Percentiles rank a stretch among this genome's conserved stretches.
Evolutionary conservation across 805 yeast genomes (phyloP).

Genomic region (Starmerella vaccinii): DNA sequence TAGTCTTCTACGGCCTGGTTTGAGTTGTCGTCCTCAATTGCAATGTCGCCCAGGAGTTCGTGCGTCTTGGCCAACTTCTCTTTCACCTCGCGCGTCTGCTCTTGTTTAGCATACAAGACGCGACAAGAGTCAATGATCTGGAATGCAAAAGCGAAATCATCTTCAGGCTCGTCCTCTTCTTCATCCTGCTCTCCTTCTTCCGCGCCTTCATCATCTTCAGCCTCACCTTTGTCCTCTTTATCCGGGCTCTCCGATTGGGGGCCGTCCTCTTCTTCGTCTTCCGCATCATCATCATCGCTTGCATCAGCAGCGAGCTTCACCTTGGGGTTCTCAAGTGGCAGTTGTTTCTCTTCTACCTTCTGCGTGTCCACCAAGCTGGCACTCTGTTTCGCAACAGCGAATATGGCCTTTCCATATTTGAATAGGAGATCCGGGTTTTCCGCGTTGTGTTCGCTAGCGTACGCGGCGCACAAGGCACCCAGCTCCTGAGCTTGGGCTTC

Average conservation of each 20-base stretch:
- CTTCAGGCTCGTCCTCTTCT: conserved; percentile 33
- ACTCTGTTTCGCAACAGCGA: conserved; percentile 61
- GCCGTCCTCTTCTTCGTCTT: conserved; percentile 22
- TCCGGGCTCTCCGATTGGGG: conserved; percentile 25
- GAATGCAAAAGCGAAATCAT: conserved; percentile 73
- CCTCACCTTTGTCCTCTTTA: conserved; percentile 26
- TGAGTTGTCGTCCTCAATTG: conserved; percentile 76
- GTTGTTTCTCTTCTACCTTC: conserved; percentile 24
- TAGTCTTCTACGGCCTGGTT: conserved; percentile 67
- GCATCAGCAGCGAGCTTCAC: conserved; percentile 22
- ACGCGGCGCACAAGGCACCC: conserved; percentile 39
- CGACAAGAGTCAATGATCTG: conserved; percentile 65
- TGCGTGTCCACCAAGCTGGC: conserved; percentile 66
- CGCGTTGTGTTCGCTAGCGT: conserved; percentile 42
- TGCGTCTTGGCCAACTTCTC: conserved; percentile 60
- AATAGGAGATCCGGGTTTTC: conserved; percentile 66
- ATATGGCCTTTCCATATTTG: conserved; percentile 70
- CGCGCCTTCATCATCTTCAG: conserved; percentile 11
- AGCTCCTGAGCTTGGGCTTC: conserved; percentile 15
- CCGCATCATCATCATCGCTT: conserved; percentile 28
- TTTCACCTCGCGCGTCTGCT: conserved; percentile 30
- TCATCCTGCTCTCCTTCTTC: conserved; percentile 20
- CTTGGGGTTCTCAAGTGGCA: conserved; percentile 20
- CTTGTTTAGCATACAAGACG: conserved; percentile 44
- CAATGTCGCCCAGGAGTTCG: conserved; percentile 78